phyloP scores from a whole-genome alignment of 208 protist genomes.

The Leptomonas pyrrhocoris region DNA sequence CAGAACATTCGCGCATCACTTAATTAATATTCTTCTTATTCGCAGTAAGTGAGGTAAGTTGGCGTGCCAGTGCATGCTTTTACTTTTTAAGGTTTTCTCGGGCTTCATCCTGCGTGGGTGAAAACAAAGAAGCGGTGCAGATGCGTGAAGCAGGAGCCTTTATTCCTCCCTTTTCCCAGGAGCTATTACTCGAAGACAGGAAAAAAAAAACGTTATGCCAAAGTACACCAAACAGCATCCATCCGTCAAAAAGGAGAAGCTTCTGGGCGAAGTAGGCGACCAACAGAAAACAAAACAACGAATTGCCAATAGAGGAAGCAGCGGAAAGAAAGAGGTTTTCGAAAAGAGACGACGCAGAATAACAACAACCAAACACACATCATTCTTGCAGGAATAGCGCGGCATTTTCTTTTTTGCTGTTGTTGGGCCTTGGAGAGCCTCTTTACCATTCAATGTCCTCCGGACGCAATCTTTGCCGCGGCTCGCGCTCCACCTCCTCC shows the following conservation, averaged over 20 bases:
- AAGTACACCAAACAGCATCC: too few species aligned
- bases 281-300: too few species aligned
- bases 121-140: too few species aligned
- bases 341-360: background rate
- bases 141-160: too few species aligned
- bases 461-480: slow-evolving; percentile 46
- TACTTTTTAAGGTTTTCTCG: background rate
- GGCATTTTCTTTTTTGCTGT: background rate
- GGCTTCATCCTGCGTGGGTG: too few species aligned
- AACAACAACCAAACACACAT: background rate
- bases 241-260: too few species aligned
- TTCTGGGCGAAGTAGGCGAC: too few species aligned
- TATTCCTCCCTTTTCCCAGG: too few species aligned
- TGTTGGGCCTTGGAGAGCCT: background rate
- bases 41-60: slow-evolving; percentile 14
- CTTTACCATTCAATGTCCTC: slow-evolving; percentile 86
- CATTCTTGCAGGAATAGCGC: too few species aligned
- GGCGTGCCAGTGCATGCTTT: background rate
- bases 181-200: too few species aligned
- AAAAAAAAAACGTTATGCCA: too few species aligned
- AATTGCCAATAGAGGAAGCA: background rate
- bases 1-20: background rate
- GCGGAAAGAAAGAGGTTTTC: background rate
- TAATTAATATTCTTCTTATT: slow-evolving; percentile 26
- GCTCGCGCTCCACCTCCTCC: slow-evolving; percentile 85